These are phyloP conservation scores for Citrus hindsii DNA, from an alignment of 345 rosid species.

Conservation along the genomic window DNA sequence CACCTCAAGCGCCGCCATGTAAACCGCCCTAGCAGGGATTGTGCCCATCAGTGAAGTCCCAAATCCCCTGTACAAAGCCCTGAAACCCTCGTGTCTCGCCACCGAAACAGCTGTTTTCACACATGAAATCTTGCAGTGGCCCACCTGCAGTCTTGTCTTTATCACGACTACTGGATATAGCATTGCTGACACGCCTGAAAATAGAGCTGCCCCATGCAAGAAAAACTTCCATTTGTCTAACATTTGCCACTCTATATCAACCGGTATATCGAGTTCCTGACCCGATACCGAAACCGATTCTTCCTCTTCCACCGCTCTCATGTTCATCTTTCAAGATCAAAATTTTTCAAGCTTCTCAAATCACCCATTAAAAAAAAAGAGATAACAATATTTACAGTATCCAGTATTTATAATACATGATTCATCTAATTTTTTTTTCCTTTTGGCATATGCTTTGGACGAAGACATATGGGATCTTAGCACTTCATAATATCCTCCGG, in stretches of 20 bases:
- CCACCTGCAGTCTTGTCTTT: slow-evolving; percentile 89
- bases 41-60: slow-evolving; percentile 91
- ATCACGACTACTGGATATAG: slow-evolving; percentile 76
- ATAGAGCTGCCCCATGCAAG: slow-evolving; percentile 86
- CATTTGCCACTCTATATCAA: slow-evolving; percentile 83
- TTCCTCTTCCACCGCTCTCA: slow-evolving; percentile 53
- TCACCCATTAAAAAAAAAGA: not conserved
- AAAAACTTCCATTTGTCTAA: slow-evolving; percentile 86
- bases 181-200: slow-evolving; percentile 78
- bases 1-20: slow-evolving; percentile 86
- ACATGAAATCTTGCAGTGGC: slow-evolving; percentile 55
- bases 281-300: slow-evolving; percentile 21
- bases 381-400: not conserved
- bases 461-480: not conserved
- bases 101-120: slow-evolving; percentile 46
- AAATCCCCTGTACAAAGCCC: slow-evolving; percentile 84
- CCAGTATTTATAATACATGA: not conserved
- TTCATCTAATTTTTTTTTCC: slow-evolving; percentile 1
- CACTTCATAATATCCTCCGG: slow-evolving; percentile 17
- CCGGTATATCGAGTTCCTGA: slow-evolving; percentile 55
- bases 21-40: slow-evolving; percentile 85
- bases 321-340: slow-evolving; percentile 38
- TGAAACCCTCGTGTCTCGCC: slow-evolving; percentile 60
- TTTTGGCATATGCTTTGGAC: not conserved
- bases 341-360: not conserved